Conservation (phyloP, 2,329 filamentous ascomycete genomes). For the Thermochaetoides dissita region DNA sequence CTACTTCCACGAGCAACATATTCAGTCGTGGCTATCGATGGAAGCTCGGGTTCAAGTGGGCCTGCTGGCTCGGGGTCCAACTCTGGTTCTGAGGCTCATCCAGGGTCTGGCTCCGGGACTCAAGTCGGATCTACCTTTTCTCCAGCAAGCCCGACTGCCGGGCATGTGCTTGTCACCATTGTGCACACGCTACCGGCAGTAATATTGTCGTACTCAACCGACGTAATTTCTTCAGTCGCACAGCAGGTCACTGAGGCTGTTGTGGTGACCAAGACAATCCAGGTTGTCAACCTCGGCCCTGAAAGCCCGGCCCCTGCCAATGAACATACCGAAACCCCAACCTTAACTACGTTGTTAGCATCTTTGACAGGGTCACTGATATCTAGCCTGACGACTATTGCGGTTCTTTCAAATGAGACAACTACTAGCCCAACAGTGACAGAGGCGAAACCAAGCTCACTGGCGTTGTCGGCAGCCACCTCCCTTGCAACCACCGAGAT, state of each 20-base stretch:
- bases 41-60: constrained; percentile 13
- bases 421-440: too few relatives aligned
- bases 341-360: not conserved
- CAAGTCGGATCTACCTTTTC: constrained; percentile 4
- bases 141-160: not conserved
- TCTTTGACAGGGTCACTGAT: too few relatives aligned
- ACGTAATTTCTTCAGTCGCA: constrained; percentile 17
- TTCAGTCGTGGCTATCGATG: constrained; percentile 26
- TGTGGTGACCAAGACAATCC: constrained; percentile 19
- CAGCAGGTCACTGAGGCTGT: constrained; percentile 20
- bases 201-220: constrained; percentile 17
- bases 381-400: too few relatives aligned
- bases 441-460: too few relatives aligned
- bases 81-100: constrained; percentile 1
- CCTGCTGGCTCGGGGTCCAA: constrained; percentile 2
- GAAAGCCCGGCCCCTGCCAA: constrained; percentile 5
- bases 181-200: constrained; percentile 18
- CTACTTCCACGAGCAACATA: constrained; percentile 22
- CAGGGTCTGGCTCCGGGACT: constrained; percentile 7
- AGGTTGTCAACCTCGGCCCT: constrained; percentile 18
- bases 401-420: too few relatives aligned
- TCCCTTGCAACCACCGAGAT: too few relatives aligned
- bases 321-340: constrained; percentile 1
- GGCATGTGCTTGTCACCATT: constrained; percentile 12
- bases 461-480: too few relatives aligned